These are phyloP conservation scores for Fusarium metavorans DNA, from an alignment of 2,329 filamentous ascomycete genomes.

Conservation along the genomic window DNA sequence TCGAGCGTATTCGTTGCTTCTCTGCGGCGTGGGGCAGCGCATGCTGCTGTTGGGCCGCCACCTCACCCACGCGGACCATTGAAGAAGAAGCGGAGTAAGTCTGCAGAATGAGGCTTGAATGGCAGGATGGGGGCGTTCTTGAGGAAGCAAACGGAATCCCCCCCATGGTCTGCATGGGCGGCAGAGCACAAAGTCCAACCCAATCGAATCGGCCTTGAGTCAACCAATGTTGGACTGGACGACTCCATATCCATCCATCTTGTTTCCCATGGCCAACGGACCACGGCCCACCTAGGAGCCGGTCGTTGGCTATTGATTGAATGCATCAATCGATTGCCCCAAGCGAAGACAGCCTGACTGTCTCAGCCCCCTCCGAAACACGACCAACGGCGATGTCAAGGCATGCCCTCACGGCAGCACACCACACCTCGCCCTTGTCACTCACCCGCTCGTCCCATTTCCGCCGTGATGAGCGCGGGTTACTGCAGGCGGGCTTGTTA, in stretches of 20 bases:
- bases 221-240: neutral
- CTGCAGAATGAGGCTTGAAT: constrained; percentile 28
- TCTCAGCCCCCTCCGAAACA: constrained; percentile 49
- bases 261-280: constrained; percentile 9
- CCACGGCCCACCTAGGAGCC: neutral
- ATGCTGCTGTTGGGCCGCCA: constrained; percentile 19
- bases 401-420: constrained; percentile 37
- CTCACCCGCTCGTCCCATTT: constrained; percentile 22
- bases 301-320: neutral
- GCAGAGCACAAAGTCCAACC: neutral
- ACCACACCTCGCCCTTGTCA: constrained; percentile 30
- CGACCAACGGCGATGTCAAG: constrained; percentile 45
- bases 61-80: constrained; percentile 6
- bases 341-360: constrained; percentile 37
- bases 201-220: neutral
- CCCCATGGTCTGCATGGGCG: neutral
- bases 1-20: neutral
- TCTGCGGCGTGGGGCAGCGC: neutral
- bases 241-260: neutral
- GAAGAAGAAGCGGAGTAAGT: constrained; percentile 13
- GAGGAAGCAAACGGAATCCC: constrained; percentile 21
- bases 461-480: constrained; percentile 9
- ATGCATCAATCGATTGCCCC: neutral
- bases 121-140: neutral
- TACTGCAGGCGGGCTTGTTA: constrained; percentile 28